phyloP scores from a whole-genome alignment of 2,329 filamentous ascomycete species.

The Neurospora crassa region DNA sequence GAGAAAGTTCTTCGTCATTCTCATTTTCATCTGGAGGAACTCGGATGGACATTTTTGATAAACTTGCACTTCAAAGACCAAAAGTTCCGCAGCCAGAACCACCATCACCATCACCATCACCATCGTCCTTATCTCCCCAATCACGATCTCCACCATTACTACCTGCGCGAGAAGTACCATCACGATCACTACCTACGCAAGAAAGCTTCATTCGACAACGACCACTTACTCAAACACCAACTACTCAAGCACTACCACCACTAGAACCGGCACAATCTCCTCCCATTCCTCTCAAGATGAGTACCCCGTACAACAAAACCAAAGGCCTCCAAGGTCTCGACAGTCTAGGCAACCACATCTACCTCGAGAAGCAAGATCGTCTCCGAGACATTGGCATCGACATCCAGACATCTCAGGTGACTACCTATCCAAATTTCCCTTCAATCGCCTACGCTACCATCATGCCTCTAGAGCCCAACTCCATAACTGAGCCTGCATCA shows the following conservation, averaged over 20 bases:
- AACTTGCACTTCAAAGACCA: neutral
- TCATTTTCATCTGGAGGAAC: too few relatives aligned
- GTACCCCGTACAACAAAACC: neutral
- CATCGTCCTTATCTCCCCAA: neutral
- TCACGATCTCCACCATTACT: too few relatives aligned
- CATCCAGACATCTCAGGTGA: constrained; percentile 10
- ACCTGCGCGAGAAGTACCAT: neutral
- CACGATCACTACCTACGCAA: neutral
- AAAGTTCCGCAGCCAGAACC: neutral
- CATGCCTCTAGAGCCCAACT: too few relatives aligned
- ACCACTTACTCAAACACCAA: neutral
- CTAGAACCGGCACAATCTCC: neutral
- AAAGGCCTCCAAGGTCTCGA: neutral
- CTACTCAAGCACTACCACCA: neutral
- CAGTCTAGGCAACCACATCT: constrained; percentile 10
- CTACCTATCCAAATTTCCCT: neutral
- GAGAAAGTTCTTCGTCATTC: too few relatives aligned
- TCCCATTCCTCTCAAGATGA: neutral
- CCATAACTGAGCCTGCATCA: neutral
- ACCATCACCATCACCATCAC: neutral
- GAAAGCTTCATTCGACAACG: too few relatives aligned
- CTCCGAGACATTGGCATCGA: constrained; percentile 11
- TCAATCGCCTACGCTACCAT: too few relatives aligned
- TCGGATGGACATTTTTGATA: neutral
- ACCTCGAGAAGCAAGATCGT: constrained; percentile 12